phyloP scores from a whole-genome alignment of 1,139 yeast species.

The Tardiomyces digboiensis region DNA sequence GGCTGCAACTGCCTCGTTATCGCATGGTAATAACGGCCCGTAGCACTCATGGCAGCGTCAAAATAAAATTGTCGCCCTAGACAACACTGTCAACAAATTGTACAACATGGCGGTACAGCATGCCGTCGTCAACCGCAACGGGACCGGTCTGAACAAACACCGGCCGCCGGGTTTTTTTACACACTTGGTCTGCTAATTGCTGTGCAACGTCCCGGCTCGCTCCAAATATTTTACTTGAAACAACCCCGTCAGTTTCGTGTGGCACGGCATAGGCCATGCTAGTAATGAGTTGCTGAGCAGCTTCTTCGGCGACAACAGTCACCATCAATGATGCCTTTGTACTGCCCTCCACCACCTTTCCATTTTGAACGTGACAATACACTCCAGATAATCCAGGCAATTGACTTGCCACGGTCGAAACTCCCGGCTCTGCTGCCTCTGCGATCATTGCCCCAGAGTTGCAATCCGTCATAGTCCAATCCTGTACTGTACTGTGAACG shows the following conservation, averaged over 20 bases:
- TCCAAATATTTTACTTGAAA: not conserved
- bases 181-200: not conserved
- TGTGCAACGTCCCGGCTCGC: not conserved
- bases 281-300: not conserved
- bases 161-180: not conserved
- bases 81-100: not conserved
- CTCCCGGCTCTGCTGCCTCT: too few relatives aligned
- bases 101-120: not conserved
- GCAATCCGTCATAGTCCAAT: too few relatives aligned
- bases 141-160: conserved; percentile 1
- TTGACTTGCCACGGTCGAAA: too few relatives aligned
- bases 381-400: too few relatives aligned
- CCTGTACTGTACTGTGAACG: too few relatives aligned
- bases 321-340: not conserved
- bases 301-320: not conserved
- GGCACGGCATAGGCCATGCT: not conserved
- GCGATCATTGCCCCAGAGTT: too few relatives aligned
- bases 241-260: not conserved
- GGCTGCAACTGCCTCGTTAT: too few relatives aligned
- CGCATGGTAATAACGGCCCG: too few relatives aligned
- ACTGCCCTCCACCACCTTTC: not conserved
- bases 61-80: not conserved
- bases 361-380: not conserved
- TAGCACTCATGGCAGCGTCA: not conserved
- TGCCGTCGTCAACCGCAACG: not conserved